Percentiles rank a stretch among this genome's conserved stretches.
These are phyloP conservation scores for Xylaria sp. DNA, from an alignment of 2,329 filamentous ascomycete genomes.

Conservation along the genomic window DNA sequence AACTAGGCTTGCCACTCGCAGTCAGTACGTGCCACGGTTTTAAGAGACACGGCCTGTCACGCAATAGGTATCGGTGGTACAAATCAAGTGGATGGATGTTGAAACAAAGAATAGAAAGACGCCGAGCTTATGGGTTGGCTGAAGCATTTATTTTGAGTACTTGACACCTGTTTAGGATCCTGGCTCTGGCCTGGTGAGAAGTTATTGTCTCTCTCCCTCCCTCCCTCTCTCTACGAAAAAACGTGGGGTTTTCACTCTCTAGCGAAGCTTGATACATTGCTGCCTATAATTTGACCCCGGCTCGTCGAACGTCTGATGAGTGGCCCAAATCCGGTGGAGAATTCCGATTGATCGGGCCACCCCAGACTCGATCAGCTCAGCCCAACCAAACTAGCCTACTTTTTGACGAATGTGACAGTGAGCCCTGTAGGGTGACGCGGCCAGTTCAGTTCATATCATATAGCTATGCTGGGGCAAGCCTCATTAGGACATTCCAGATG, in stretches of 20 bases:
- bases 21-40: neutral
- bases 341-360: constrained; percentile 30
- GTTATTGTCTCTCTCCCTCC: neutral
- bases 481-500: neutral
- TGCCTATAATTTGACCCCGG: constrained; percentile 24
- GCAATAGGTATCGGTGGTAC: neutral
- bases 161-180: neutral
- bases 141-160: constrained; percentile 5
- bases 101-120: neutral
- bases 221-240: neutral
- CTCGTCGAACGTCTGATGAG: constrained; percentile 13
- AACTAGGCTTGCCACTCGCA: neutral
- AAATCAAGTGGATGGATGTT: neutral
- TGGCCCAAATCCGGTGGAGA: constrained; percentile 13
- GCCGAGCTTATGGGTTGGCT: neutral
- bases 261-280: constrained; percentile 15
- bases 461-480: neutral
- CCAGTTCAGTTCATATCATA: constrained; percentile 9
- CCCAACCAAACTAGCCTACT: constrained; percentile 20
- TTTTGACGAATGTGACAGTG: neutral
- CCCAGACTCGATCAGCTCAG: constrained; percentile 21
- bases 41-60: neutral
- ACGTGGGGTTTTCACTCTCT: constrained; percentile 25
- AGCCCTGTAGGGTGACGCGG: constrained; percentile 36
- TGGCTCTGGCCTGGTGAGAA: constrained; percentile 1